Percentiles rank a stretch among this genome's conserved stretches.
Conservation (phyloP, 2,329 filamentous ascomycete species). For the Aspergillus sojae region DNA sequence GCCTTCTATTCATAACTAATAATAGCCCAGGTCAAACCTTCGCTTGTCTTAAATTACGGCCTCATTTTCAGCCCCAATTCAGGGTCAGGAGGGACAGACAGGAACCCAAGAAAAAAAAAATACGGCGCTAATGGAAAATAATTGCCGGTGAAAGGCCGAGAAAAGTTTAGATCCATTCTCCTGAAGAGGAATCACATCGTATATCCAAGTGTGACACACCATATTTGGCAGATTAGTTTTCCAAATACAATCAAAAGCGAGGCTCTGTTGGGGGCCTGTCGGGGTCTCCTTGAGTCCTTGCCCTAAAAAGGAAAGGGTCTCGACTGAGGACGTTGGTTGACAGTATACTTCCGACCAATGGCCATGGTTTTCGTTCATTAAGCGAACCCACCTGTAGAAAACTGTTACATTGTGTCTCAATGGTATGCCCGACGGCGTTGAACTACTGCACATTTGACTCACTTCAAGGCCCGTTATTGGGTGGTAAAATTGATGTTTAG, state of each 20-base stretch:
- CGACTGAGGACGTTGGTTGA: neutral
- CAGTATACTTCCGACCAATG: neutral
- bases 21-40: neutral
- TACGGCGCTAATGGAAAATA: neutral
- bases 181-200: neutral
- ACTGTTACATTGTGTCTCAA: neutral
- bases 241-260: neutral
- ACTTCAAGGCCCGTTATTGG: neutral
- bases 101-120: neutral
- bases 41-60: neutral
- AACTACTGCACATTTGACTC: neutral
- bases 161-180: neutral
- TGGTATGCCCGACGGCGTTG: neutral
- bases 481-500: neutral
- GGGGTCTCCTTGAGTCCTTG: neutral
- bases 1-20: conserved; percentile 4
- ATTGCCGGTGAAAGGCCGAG: neutral
- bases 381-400: neutral
- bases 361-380: neutral
- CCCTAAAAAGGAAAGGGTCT: neutral
- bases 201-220: neutral
- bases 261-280: neutral
- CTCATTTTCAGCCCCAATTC: neutral
- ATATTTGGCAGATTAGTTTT: neutral
- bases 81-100: neutral